Percentiles rank a stretch among this genome's conserved stretches.
Conservation (phyloP, 208 protist genomes). For the Sergeia podlipaevii region DNA sequence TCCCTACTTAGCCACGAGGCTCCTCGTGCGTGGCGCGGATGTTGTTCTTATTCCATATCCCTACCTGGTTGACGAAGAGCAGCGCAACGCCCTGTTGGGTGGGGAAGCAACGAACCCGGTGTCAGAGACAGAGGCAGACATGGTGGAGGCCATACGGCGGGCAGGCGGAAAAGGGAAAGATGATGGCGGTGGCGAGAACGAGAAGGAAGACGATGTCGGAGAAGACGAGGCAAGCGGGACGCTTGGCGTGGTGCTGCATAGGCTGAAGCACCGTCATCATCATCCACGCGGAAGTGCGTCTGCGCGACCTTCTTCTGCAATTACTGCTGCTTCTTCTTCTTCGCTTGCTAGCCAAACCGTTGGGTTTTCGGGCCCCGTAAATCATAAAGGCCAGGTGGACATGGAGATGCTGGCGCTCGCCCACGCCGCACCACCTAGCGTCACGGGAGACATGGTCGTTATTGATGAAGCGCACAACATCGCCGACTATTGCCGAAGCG, state of each 20-base stretch:
- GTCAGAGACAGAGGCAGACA: constrained; percentile 27
- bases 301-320: too few relatives aligned
- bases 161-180: neutral
- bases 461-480: constrained; percentile 97
- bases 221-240: constrained; percentile 6
- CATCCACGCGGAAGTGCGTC: neutral
- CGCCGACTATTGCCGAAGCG: constrained; percentile 86
- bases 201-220: neutral
- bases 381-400: too few relatives aligned
- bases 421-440: constrained; percentile 27
- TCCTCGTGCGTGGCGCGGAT: constrained; percentile 62
- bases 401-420: constrained; percentile 22
- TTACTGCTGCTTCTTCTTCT: too few relatives aligned
- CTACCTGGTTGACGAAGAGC: constrained; percentile 64
- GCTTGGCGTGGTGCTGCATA: constrained; percentile 19
- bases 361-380: too few relatives aligned
- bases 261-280: constrained; percentile 8
- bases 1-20: constrained; percentile 70
- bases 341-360: too few relatives aligned
- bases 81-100: constrained; percentile 61
- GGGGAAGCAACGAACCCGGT: constrained; percentile 53
- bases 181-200: constrained; percentile 1
- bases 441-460: constrained; percentile 84
- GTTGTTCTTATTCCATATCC: constrained; percentile 83
- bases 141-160: neutral